These are phyloP conservation scores for Debaryomyces subglobosus DNA, from an alignment of 1,139 yeast genomes.

Conservation along the genomic window DNA sequence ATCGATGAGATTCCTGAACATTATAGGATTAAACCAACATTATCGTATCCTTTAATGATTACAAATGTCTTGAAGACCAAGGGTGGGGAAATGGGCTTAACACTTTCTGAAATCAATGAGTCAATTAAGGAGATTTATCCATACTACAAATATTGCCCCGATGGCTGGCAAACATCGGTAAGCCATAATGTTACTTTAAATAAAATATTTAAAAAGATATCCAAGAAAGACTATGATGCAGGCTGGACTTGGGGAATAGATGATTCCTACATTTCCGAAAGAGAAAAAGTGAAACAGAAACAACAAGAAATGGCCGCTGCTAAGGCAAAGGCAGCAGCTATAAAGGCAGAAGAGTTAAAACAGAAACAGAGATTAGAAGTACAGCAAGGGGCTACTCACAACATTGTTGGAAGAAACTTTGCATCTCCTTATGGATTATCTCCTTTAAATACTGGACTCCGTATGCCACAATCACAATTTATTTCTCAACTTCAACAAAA, in stretches of 20 bases:
- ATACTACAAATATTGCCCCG: constrained; percentile 88
- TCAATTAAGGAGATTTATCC: constrained; percentile 88
- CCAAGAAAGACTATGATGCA: constrained; percentile 61
- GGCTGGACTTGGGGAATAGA: constrained; percentile 88
- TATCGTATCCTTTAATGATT: constrained; percentile 78
- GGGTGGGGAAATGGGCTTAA: constrained; percentile 68
- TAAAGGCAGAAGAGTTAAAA: constrained; percentile 54
- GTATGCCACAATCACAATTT: constrained; percentile 30
- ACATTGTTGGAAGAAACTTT: constrained; percentile 30
- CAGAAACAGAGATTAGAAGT: constrained; percentile 42
- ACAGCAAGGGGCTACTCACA: constrained; percentile 29
- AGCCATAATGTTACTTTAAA: constrained; percentile 85
- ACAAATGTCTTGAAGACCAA: constrained; percentile 74
- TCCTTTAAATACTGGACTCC: constrained; percentile 19
- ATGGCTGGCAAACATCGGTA: constrained; percentile 97
- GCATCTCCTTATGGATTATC: constrained; percentile 28
- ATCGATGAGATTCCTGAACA: constrained; percentile 85
- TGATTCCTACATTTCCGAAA: constrained; percentile 77
- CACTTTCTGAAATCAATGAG: constrained; percentile 81
- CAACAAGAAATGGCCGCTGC: constrained; percentile 66
- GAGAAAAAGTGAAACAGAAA: constrained; percentile 73
- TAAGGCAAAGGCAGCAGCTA: constrained; percentile 58
- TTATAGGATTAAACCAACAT: constrained; percentile 79
- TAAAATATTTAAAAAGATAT: constrained; percentile 77
- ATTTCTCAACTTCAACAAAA: constrained; percentile 27